These are phyloP conservation scores for Candida bentonensis DNA, from an alignment of 805 yeast genomes.

Conservation along the genomic window DNA sequence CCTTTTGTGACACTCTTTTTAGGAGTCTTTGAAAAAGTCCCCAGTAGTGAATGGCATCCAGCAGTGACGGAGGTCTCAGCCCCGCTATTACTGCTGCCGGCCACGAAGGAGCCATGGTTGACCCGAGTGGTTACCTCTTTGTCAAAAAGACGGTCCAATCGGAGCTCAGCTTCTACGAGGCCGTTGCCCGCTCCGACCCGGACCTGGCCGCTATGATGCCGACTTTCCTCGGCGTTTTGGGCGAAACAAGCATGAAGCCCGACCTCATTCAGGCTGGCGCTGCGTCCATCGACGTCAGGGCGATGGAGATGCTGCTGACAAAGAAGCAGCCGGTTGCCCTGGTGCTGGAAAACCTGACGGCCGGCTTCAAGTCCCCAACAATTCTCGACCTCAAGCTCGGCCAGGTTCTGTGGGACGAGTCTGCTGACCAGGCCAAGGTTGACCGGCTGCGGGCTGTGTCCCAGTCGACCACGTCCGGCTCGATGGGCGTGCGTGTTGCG, in stretches of 20 bases:
- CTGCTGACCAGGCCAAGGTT: constrained; percentile 44
- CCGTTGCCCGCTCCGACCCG: constrained; percentile 12
- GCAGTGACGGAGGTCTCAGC: too few relatives aligned
- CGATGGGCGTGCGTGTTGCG: constrained; percentile 63
- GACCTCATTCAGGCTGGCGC: constrained; percentile 2
- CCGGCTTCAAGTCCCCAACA: constrained; percentile 51
- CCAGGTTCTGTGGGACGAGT: constrained; percentile 43
- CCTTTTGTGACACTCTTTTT: too few relatives aligned
- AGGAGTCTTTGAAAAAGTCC: too few relatives aligned
- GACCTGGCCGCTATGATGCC: constrained; percentile 32
- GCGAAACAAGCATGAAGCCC: background rate
- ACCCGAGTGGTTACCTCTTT: constrained; percentile 51
- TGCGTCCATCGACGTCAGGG: background rate
- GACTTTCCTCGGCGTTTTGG: constrained; percentile 43
- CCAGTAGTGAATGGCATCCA: too few relatives aligned
- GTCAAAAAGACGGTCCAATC: constrained; percentile 50
- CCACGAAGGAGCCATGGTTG: constrained; percentile 64
- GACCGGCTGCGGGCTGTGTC: constrained; percentile 52
- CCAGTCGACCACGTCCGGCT: constrained; percentile 63
- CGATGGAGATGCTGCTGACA: background rate
- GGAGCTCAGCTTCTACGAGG: constrained; percentile 65
- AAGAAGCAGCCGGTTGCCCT: constrained; percentile 20
- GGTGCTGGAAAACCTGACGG: constrained; percentile 57
- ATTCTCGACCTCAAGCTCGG: constrained; percentile 82
- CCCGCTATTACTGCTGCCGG: constrained; percentile 74